A percentile compares a stretch with the other conserved stretches of the same genome.
Conservation (phyloP, 768 basidiomycete species). For the Boletus rufocinnamomeus region DNA sequence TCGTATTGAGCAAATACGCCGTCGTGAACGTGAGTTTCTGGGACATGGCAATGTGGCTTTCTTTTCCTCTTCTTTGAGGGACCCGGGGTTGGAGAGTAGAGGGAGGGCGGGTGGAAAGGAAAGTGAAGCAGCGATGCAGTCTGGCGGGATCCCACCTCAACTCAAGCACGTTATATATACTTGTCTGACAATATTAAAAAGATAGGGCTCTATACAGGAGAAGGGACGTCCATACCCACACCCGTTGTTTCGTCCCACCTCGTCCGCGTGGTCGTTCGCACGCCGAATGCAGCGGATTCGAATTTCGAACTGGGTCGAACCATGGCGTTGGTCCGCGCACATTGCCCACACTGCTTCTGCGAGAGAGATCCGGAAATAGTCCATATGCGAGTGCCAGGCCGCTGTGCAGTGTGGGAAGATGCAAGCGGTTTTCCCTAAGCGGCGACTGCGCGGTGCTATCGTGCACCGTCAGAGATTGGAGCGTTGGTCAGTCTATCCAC, state of each 20-base stretch:
- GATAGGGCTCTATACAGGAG: neutral
- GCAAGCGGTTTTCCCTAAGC: neutral
- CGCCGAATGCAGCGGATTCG: neutral
- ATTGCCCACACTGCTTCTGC: neutral
- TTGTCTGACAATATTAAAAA: neutral
- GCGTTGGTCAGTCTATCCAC: neutral
- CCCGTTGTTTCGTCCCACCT: neutral
- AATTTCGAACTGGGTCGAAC: neutral
- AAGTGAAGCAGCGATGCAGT: neutral
- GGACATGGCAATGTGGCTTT: constrained; percentile 18
- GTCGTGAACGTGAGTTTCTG: constrained; percentile 42
- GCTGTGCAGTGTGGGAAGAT: neutral
- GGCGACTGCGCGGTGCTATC: neutral
- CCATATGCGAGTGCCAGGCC: neutral
- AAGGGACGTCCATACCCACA: neutral
- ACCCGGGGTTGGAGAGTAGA: neutral
- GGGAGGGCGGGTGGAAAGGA: neutral
- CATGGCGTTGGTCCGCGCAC: neutral
- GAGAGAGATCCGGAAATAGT: neutral
- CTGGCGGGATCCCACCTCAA: neutral
- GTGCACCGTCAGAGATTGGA: neutral
- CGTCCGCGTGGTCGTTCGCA: neutral
- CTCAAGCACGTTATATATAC: neutral
- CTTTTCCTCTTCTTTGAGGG: neutral
- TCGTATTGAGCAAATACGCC: constrained; percentile 38